Evolutionary conservation across 768 basidiomycete genomes (phyloP).

Genomic region (Lactifluus echinatus): DNA sequence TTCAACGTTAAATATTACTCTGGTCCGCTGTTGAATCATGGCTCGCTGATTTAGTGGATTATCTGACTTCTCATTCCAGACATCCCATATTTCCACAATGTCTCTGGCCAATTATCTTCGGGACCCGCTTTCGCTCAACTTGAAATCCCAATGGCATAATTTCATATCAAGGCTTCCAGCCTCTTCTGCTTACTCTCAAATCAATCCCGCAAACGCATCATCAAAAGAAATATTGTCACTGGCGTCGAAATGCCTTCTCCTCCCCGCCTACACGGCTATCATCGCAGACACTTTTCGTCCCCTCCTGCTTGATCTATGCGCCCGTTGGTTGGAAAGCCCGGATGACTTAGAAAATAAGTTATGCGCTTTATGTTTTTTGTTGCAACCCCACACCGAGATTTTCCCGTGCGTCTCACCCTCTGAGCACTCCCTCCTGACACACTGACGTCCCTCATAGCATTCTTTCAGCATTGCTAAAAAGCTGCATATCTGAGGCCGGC

Average conservation of each 20-base stretch:
- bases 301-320: slow-evolving; percentile 68
- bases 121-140: slow-evolving; percentile 11
- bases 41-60: neutral
- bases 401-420: slow-evolving; percentile 46
- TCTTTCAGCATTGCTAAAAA: slow-evolving; percentile 42
- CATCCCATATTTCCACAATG: neutral
- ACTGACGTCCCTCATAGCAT: slow-evolving; percentile 35
- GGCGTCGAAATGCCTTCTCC: slow-evolving; percentile 52
- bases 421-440: slow-evolving; percentile 13
- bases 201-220: neutral
- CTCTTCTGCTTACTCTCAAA: neutral
- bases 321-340: slow-evolving; percentile 64
- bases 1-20: too few relatives aligned
- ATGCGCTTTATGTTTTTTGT: slow-evolving; percentile 50
- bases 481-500: slow-evolving; percentile 38
- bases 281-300: slow-evolving; percentile 68
- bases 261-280: slow-evolving; percentile 51
- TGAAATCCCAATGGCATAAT: slow-evolving; percentile 4
- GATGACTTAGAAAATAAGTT: slow-evolving; percentile 43
- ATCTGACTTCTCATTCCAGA: neutral
- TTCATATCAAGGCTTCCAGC: slow-evolving; percentile 3
- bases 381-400: slow-evolving; percentile 64
- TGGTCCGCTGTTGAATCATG: neutral
- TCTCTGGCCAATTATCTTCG: neutral
- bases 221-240: slow-evolving; percentile 22